Evolutionary conservation across 1,139 yeast genomes (phyloP), one percentile per base, ranked within the genome.

Genomic region (Blastobotrys buckinghamii): DNA sequence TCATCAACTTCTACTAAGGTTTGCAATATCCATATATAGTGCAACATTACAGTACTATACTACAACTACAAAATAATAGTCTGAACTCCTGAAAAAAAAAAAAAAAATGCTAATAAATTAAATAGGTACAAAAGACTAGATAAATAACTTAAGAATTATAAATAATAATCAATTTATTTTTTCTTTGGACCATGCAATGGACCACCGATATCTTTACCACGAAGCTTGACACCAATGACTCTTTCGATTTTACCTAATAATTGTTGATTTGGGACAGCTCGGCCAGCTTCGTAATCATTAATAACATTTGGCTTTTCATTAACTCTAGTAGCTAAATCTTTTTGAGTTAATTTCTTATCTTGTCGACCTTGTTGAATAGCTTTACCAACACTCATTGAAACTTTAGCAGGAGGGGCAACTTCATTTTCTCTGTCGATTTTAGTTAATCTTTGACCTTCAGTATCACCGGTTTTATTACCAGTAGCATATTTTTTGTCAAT

Each of bases 251-350:
- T 92, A 52, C 84, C 92, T 64, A 92, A 77, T 49, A 92, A 72
- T 71, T 89, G 97, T 74, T 94, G 98, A 74, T 87, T 90, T 52
- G 98, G 98, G 57, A 86, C 81, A 47, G 96, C 98, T 67, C 96
- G 81, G 51, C 96, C 97, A 49, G 95, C 89, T 73, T 92, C 98
- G 71, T 92, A 92, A 66, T 92, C 98, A 71, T 89, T 90, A 63
- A 92, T 82, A 53, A 92, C 87, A 58, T 84, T 88, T 52, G 97
- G 97, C 75, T 92, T 92, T 73, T 92, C 98, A 68, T 89, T 90
- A 65, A 92, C 79, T 68, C 83, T 85, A 54, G 96, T 88, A 60
- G 98, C 98, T 63, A 92, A 77, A 60, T 92, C 98, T 76, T 92
- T 92, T 71, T 92, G 98, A 10, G 97, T 85, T 64, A 89, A 67